Base-by-base conservation (phyloP, 2,329 filamentous ascomycete genomes). In the Talaromyces sp. region DNA sequence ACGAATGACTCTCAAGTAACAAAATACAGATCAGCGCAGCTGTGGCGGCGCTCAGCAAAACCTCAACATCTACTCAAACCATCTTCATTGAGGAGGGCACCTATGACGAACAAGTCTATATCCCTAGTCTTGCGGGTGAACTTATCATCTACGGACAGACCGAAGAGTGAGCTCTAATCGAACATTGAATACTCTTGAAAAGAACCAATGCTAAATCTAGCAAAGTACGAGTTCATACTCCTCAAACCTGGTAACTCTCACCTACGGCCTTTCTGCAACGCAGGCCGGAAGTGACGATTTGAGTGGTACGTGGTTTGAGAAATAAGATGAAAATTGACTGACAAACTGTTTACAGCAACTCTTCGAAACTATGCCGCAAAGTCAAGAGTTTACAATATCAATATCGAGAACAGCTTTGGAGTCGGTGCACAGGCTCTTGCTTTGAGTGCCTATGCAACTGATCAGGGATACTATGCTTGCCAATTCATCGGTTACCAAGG, bases 11-110 rank as follows among this genome's bases (percentile, higher is more conserved):
- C n/a, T 8, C n/a, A 6, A 13, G n/a, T 43, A n/a, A 57, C 39
- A 54, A 41, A n/a, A 31, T 15, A 54, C 17, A 70, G 69, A 67
- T 71, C 41, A 69, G 67, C 45, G 75, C 81, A 19, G 87, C 88
- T 9, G 82, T 90, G 64, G 72, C 86, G 69, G 82, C 86, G 5
- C 81, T 89, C 9, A 84, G 82, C n/a, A 84, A 81, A 0, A 78
- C 79, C 1, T 80, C 81, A 7, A 80, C 82, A 1, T 68, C 75
- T 1, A 79, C 79, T 1, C 85, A 87, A 66, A 85, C 83, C 71
- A 87, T 90, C 75, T 90, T 89, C 77, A 85, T 90, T 74, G 73
- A 85, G 69, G 74, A 82, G 27, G 86, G 87, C 9, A 87, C 84
- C 41, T 89, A 89, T 80, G 77, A 75, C 2, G 86, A 89, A 72